Base-by-base conservation (phyloP, 1,284 basidiomycete genomes). In the Mycena sp. region DNA sequence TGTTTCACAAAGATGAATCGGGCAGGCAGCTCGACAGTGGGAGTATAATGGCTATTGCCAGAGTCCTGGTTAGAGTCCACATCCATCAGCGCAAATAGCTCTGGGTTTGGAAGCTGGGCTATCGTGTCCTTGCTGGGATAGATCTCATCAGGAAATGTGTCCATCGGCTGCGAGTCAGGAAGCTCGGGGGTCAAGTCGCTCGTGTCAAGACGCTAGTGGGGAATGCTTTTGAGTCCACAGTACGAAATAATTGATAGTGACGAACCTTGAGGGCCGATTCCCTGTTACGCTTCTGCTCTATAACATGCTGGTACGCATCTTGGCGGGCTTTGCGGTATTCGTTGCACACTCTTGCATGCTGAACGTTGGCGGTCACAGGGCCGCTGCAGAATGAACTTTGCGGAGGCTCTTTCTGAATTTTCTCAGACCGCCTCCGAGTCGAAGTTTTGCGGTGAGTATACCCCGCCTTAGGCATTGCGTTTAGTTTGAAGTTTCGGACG, bases 1-100 rank as follows among this genome's bases (percentile, higher is more conserved):
- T 64, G 56, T 16, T 54, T 48, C 0, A 64, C 45, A 19, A 41
- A 59, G 9, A 64, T 64, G 28, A 64, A 59, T 1, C 44, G 61
- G n/a, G 41, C 40, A 48, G 61, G 61, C 12, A 63, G 54, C 9
- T 28, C 26, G 12, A 53, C 40, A 7, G 40, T 45, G 40, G 52
- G 40, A 44, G 32, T 35, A 11, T 40, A n/a, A 48, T 25, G 37
- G 26, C 28, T 17, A 44, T 54, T 14, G 3, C 16, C 41, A 35
- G 40, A 19, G 16, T 28, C 21, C 10, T 16, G 12, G n/a, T 23
- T 23, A 37, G 29, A 26, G 32, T 55, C 53, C 23, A 46, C 43
- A 28, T 55, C 53, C 53, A 55, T 55, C 23, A 37, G 53, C 16
- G 43, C 53, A 46, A 46, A 46, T 23, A 55, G 53, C 30, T 55